Base-by-base conservation (phyloP, 768 basidiomycete species). In the Tylopilus sp. region DNA sequence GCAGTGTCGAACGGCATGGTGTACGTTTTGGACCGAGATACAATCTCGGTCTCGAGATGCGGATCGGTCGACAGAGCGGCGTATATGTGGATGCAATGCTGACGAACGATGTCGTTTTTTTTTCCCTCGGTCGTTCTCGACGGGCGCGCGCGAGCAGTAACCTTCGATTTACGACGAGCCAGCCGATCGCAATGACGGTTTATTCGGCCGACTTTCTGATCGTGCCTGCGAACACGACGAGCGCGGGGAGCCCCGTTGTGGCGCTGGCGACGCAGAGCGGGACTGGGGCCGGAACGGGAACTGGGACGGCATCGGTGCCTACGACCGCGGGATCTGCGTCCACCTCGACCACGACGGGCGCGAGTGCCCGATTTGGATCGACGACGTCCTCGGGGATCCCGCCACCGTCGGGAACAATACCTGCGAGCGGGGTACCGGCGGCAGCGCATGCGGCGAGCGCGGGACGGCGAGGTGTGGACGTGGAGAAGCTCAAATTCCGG, bases 161-260 rank as follows among this genome's bases (percentile, higher is more conserved):
- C 22, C 56, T 77, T 21, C 68, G 65, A 33, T 76, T 77, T 42
- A 56, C 61, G 41, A 64, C 67, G 50, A 40, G 53, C 22, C 45
- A 54, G 4, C 72, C 71, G 14, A 50, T 43, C 13, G 29, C 54
- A 6, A n/a, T 53, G 24, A 71, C 71, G 1, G 59, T 80, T 22
- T 85, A 79, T 61, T 78, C 80, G 19, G 77, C 82, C 9, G 73
- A 78, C 56, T 86, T 86, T 51, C 59, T 55, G 34, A 77, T 84
- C 40, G 45, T 63, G 7, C 55, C 65, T 45, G 52, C 59, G 26
- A 61, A 64, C 33, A 56, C 46, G 44, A 60, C 53, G 28, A 29
- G 40, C 3, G 26, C 29, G 29, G 45, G 25, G 40, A 52, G 43
- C 31, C 50, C 52, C 14, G 37, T 22, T 5, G 46, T 31, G 25